These are phyloP conservation scores for Tritrichomonas foetus DNA, from an alignment of 208 protist genomes.

Conservation along the genomic window DNA sequence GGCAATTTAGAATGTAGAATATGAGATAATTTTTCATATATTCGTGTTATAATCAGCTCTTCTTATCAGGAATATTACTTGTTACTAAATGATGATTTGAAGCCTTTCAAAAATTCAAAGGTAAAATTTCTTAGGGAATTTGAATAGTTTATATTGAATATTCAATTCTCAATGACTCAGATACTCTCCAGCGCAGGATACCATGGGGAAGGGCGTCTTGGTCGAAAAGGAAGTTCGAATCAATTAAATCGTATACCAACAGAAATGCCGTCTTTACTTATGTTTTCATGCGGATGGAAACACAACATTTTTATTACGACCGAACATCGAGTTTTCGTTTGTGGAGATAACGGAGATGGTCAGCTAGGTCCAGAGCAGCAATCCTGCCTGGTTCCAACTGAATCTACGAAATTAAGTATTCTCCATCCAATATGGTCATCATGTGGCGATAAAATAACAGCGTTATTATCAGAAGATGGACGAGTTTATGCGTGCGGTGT, in stretches of 20 bases:
- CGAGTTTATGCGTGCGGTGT: neutral
- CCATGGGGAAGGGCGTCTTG: slow-evolving; percentile 2
- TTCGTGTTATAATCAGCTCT: too few species aligned
- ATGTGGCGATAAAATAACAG: slow-evolving; percentile 31
- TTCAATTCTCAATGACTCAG: neutral
- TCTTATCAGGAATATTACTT: too few species aligned
- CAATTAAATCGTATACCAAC: neutral
- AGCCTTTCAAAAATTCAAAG: too few species aligned
- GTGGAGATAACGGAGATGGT: neutral
- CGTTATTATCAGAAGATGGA: neutral
- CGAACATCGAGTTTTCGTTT: slow-evolving; percentile 20
- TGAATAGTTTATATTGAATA: too few species aligned
- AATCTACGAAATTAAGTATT: neutral
- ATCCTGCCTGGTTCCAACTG: neutral
- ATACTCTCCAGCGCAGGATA: slow-evolving; percentile 18
- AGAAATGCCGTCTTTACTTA: neutral
- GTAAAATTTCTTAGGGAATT: too few species aligned
- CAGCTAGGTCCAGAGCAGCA: neutral
- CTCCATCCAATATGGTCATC: neutral
- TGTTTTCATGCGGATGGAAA: slow-evolving; percentile 26
- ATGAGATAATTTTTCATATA: too few species aligned
- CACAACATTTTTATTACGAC: slow-evolving; percentile 20
- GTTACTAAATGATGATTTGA: too few species aligned
- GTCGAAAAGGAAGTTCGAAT: neutral
- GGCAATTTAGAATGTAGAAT: too few species aligned